Evolutionary conservation across 352 stramenopile genomes (phyloP), one percentile per base, ranked within the genome.

Genomic region (Plasmopara muralis): DNA sequence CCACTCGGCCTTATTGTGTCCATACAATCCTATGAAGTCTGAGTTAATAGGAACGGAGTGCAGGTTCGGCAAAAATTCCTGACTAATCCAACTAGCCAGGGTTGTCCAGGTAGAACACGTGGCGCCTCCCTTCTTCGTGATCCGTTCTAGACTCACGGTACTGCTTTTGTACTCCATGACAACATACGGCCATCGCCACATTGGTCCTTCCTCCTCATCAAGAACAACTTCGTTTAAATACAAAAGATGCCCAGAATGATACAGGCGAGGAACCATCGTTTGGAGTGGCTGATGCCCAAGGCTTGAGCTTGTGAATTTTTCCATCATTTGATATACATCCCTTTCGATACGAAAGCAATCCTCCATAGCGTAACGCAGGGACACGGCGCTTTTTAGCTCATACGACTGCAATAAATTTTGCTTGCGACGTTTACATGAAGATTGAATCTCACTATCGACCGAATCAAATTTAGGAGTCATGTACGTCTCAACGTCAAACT

Each of bases 121-220:
- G 16, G 71, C 49, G 2, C 81, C 81, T 40, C 77, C 75, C 40
- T 70, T 74, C 35, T 72, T 72, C 16, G 81, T 68, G 12, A 85
- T 48, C 10, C 59, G 66, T 30, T 81, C 59, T 12, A 94, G 70
- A 1, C 79, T 78, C 34, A 83, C 48, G 16, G 67, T 55, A 2
- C 60, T 65, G 38, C 62, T 66, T 38, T 83, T 74, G 63, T 75
- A 89, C 54, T 88, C 77, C 10, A 90, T 72, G 38, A 91, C 51
- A 18, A 88, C 58, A 47, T 94, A 94, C 7, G 83, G 83, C 83
- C 83, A 94, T n/a, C 79, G 77, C 83, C 83, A 94, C 42, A 90
- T 64, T 20, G 63, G 49, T 0, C 73, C 77, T 44, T 87, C 75
- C n/a, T 68, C 68, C 38, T 88, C 77, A 15, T 73, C 66, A 43